These are phyloP conservation scores for Calonectria honghensis DNA, from an alignment of 2,329 filamentous ascomycete genomes.

Conservation along the genomic window DNA sequence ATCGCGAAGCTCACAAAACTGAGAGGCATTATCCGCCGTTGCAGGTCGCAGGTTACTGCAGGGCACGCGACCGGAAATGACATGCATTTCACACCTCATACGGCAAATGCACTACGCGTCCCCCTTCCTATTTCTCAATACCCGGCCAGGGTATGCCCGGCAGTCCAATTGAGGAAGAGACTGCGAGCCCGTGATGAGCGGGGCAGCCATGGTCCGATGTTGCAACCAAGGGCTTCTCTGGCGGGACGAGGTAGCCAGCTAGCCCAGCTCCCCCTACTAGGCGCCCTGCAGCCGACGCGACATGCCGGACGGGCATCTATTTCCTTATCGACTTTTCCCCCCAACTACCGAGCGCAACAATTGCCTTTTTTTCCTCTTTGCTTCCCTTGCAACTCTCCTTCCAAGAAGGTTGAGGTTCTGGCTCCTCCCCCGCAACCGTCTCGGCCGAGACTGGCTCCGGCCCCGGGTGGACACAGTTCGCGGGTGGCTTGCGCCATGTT, in stretches of 20 bases:
- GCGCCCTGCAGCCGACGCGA: slow-evolving; percentile 3
- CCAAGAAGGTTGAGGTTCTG: slow-evolving; percentile 1
- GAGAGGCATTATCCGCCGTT: slow-evolving; percentile 31
- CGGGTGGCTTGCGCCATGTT: slow-evolving; percentile 27
- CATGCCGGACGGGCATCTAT: slow-evolving; percentile 9
- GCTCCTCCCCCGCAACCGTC: not conserved
- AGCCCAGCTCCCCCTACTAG: slow-evolving; percentile 1
- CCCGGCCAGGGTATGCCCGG: slow-evolving; percentile 41
- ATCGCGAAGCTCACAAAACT: not conserved
- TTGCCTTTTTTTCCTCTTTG: not conserved
- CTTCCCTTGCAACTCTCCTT: not conserved
- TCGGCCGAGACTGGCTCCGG: slow-evolving; percentile 34
- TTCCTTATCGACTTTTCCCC: not conserved
- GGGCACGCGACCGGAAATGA: slow-evolving; percentile 40
- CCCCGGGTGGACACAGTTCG: slow-evolving; percentile 32
- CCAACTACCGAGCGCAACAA: slow-evolving; percentile 26
- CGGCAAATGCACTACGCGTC: slow-evolving; percentile 32
- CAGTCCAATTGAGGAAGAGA: slow-evolving; percentile 46
- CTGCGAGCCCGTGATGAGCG: slow-evolving; percentile 38
- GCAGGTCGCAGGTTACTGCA: slow-evolving; percentile 24
- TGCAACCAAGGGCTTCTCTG: slow-evolving; percentile 2
- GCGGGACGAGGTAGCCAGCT: not conserved
- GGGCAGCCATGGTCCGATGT: slow-evolving; percentile 45
- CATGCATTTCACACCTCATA: slow-evolving; percentile 21
- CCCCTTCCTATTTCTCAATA: slow-evolving; percentile 1